These are phyloP conservation scores for Linnemannia schmuckeri DNA, from an alignment of 192 early-diverging fungal species.

Conservation along the genomic window DNA sequence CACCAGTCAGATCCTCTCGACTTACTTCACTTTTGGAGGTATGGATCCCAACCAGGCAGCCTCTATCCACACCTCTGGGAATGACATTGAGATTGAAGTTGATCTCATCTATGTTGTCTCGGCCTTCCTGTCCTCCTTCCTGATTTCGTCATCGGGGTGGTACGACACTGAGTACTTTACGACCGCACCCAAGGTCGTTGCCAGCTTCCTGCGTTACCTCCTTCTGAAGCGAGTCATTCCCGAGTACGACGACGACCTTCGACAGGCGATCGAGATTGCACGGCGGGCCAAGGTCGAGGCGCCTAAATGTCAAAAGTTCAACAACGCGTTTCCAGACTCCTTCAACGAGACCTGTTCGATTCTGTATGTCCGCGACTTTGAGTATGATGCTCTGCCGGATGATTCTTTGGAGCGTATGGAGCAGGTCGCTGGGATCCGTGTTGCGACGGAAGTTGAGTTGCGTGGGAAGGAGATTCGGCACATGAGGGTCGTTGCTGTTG, in stretches of 20 bases:
- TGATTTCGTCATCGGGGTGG: slow-evolving; percentile 14
- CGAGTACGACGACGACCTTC: slow-evolving; percentile 25
- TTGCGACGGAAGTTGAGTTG: slow-evolving; percentile 2
- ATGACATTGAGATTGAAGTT: slow-evolving; percentile 10
- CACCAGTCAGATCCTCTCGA: slow-evolving; percentile 23
- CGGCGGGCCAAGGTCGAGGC: slow-evolving; percentile 16
- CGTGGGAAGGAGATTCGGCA: background rate
- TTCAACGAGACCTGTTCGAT: slow-evolving; percentile 12
- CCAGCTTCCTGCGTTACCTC: slow-evolving; percentile 31
- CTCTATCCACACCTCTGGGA: too few species aligned
- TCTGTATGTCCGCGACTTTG: background rate
- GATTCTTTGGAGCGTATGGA: slow-evolving; percentile 15
- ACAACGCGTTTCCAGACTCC: slow-evolving; percentile 26
- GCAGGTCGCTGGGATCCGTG: background rate
- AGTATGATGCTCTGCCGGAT: slow-evolving; percentile 1
- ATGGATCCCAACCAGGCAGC: slow-evolving; percentile 27
- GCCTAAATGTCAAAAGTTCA: slow-evolving; percentile 28
- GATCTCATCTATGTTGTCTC: slow-evolving; percentile 31
- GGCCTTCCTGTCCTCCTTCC: slow-evolving; percentile 33
- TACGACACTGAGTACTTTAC: slow-evolving; percentile 25
- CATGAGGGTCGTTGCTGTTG: background rate
- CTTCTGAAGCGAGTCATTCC: slow-evolving; percentile 25
- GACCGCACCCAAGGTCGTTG: slow-evolving; percentile 35
- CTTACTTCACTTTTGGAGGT: slow-evolving; percentile 38
- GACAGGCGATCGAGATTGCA: slow-evolving; percentile 22